A percentile compares a stretch with the other conserved stretches of the same genome.
Evolutionary conservation across 192 early-diverging fungal species (phyloP).

Genomic region (Backusella luteola): DNA sequence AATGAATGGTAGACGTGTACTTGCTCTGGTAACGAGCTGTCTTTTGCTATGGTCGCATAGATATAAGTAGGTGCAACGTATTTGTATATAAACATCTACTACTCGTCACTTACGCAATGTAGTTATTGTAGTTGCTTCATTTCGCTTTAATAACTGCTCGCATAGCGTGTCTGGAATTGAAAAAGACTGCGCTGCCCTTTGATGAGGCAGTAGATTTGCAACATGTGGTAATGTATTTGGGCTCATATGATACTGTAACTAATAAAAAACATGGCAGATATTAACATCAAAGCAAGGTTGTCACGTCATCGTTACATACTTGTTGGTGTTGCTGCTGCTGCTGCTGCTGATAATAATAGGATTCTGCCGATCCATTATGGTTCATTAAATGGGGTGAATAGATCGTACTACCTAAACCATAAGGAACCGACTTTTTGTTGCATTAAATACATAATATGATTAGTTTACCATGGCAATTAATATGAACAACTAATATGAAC

Average conservation of each 20-base stretch:
- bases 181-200: constrained; percentile 75
- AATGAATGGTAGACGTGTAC: constrained; percentile 27
- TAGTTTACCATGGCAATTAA: too few species aligned
- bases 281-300: not conserved
- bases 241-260: constrained; percentile 81
- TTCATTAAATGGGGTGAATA: not conserved
- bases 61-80: not conserved
- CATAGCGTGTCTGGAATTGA: constrained; percentile 79
- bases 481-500: not conserved
- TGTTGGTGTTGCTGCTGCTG: not conserved
- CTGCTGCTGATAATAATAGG: not conserved
- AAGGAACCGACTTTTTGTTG: not conserved
- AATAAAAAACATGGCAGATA: not conserved
- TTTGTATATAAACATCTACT: constrained; percentile 6
- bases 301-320: not conserved
- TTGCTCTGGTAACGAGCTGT: constrained; percentile 1
- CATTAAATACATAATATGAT: not conserved
- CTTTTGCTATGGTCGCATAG: not conserved
- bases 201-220: constrained; percentile 67
- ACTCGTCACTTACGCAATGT: not conserved
- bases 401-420: not conserved
- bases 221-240: constrained; percentile 62
- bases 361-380: not conserved
- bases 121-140: constrained; percentile 43
- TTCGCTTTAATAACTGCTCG: constrained; percentile 70